Percentiles rank a stretch among this genome's conserved stretches.
Evolutionary conservation across 2,329 filamentous ascomycete genomes (phyloP).

Genomic region (Metarhizium robertsii): DNA sequence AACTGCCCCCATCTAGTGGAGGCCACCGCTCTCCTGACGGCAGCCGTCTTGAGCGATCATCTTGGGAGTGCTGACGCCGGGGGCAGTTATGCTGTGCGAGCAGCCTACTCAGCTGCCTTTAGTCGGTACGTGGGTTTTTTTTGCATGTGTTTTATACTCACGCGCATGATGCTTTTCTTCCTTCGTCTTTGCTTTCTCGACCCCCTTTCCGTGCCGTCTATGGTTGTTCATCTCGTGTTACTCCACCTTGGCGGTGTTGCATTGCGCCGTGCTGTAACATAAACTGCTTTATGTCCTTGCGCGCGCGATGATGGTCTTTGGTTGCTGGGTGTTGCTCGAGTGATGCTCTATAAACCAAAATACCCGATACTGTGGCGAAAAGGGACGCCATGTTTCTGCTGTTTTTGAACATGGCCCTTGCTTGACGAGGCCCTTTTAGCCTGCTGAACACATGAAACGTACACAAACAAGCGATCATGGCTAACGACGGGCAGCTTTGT

Average conservation of each 20-base stretch:
- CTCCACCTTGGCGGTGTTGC: background rate
- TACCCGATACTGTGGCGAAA: too few relatives aligned
- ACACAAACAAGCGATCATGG: background rate
- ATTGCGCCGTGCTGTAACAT: background rate
- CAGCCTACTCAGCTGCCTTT: constrained; percentile 67
- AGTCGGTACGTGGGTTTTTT: constrained; percentile 45
- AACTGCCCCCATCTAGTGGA: constrained; percentile 72
- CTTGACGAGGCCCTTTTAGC: background rate
- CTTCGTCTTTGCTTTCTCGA: background rate
- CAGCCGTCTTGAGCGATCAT: constrained; percentile 58
- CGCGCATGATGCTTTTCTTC: background rate
- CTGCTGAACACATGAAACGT: background rate
- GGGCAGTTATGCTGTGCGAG: constrained; percentile 51
- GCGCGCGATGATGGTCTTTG: background rate
- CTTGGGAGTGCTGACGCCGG: constrained; percentile 16
- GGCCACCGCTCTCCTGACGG: constrained; percentile 63
- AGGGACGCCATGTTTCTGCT: too few relatives aligned
- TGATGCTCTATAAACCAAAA: too few relatives aligned
- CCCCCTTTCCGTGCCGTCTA: background rate
- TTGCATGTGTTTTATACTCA: background rate
- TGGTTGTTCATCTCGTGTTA: background rate
- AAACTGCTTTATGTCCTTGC: too few relatives aligned
- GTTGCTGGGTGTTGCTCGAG: background rate
- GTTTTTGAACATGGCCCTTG: background rate
- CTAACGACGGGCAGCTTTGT: constrained; percentile 51